A percentile compares a stretch with the other conserved stretches of the same genome.
Conservation (phyloP, 2,329 filamentous ascomycete genomes). For the Fusarium citri region DNA sequence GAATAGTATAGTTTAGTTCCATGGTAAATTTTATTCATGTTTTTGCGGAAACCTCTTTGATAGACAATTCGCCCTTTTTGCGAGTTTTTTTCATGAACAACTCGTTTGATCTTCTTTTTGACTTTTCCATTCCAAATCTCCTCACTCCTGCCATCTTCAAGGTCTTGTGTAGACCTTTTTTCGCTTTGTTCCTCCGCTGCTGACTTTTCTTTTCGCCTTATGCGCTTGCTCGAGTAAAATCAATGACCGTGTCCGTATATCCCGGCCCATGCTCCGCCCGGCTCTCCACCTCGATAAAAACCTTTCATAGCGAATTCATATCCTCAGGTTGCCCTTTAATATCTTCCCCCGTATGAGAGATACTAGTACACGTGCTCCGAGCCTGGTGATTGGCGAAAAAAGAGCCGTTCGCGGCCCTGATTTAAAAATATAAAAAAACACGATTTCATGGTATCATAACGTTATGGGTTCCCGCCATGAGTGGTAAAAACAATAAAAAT, state of each 20-base stretch:
- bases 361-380: slow-evolving; percentile 47
- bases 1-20: slow-evolving; percentile 9
- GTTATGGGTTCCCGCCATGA: slow-evolving; percentile 42
- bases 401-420: slow-evolving; percentile 31
- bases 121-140: not conserved
- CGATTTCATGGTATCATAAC: slow-evolving; percentile 50
- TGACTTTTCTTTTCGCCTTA: slow-evolving; percentile 38
- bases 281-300: not conserved
- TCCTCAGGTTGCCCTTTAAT: slow-evolving; percentile 44
- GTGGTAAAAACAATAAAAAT: slow-evolving; percentile 35
- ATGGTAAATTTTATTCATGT: slow-evolving; percentile 45
- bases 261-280: slow-evolving; percentile 9
- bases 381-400: slow-evolving; percentile 37
- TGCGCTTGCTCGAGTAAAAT: slow-evolving; percentile 27
- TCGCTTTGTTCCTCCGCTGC: slow-evolving; percentile 32
- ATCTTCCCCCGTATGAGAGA: slow-evolving; percentile 34
- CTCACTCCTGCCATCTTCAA: not conserved
- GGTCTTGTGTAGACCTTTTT: slow-evolving; percentile 3
- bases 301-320: slow-evolving; percentile 29
- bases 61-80: slow-evolving; percentile 44
- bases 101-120: slow-evolving; percentile 36
- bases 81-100: slow-evolving; percentile 42
- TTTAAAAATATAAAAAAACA: slow-evolving; percentile 39
- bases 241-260: slow-evolving; percentile 21
- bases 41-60: slow-evolving; percentile 40